phyloP scores from a whole-genome alignment of 805 yeast species.

The Isabelozyma gotoi region DNA sequence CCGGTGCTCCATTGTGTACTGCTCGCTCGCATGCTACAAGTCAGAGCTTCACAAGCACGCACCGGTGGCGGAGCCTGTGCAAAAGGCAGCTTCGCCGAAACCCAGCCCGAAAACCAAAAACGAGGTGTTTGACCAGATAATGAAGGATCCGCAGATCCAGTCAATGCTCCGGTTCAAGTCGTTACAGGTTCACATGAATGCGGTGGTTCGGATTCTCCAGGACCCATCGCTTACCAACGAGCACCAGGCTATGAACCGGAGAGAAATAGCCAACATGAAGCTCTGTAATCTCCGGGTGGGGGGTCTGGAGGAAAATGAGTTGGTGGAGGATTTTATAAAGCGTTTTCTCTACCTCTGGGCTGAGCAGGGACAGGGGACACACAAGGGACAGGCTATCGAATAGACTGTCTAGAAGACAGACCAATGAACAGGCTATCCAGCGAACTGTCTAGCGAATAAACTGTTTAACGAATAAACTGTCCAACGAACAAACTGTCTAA shows the following conservation, averaged over 20 bases:
- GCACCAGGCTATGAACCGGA: conserved; percentile 50
- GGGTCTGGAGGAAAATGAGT: conserved; percentile 64
- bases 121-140: conserved; percentile 20
- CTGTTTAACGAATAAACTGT: no score
- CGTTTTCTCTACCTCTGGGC: conserved; percentile 24
- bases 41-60: conserved; percentile 35
- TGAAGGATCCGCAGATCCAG: conserved; percentile 44
- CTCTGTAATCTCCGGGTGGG: conserved; percentile 59
- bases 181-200: conserved; percentile 54
- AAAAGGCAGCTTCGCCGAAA: background rate
- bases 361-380: background rate
- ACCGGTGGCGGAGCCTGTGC: conserved; percentile 2
- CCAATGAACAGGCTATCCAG: no score
- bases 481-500: no score
- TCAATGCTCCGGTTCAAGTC: conserved; percentile 50
- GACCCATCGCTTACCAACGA: conserved; percentile 49
- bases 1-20: conserved; percentile 44
- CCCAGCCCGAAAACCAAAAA: conserved; percentile 1
- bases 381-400: background rate
- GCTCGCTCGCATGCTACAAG: conserved; percentile 65
- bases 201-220: conserved; percentile 46
- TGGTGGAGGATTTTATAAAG: conserved; percentile 68
- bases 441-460: no score
- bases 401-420: no score
- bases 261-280: conserved; percentile 60